A percentile compares a stretch with the other conserved stretches of the same genome.
These are phyloP conservation scores for Phaeomoniella chlamydospora DNA, from an alignment of 2,329 filamentous ascomycete species.

Conservation along the genomic window DNA sequence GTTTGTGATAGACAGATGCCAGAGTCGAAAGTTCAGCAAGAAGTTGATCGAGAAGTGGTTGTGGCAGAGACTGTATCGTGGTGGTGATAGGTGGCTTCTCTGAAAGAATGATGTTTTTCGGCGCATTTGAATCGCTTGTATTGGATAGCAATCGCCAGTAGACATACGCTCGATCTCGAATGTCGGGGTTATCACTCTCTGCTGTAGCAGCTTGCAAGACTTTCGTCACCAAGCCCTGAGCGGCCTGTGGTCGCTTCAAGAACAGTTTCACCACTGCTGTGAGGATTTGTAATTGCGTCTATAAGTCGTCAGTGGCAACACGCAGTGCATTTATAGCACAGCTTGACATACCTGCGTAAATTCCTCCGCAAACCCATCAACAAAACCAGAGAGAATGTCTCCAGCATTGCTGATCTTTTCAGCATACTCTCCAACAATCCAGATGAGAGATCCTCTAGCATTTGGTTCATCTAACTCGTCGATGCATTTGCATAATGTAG, in stretches of 20 bases:
- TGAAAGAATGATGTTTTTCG: slow-evolving; percentile 86
- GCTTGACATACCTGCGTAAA: slow-evolving; percentile 65
- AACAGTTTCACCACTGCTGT: slow-evolving; percentile 96
- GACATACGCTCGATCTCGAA: slow-evolving; percentile 90
- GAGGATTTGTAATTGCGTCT: slow-evolving; percentile 96
- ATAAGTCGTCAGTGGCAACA: slow-evolving; percentile 10
- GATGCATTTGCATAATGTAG: slow-evolving; percentile 88
- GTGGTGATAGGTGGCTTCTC: slow-evolving; percentile 89
- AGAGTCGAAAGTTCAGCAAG: slow-evolving; percentile 84
- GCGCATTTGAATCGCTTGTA: slow-evolving; percentile 68
- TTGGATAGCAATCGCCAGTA: slow-evolving; percentile 90
- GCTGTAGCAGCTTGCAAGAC: slow-evolving; percentile 84
- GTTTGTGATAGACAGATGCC: slow-evolving; percentile 96
- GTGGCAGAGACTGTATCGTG: slow-evolving; percentile 80
- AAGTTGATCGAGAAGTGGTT: slow-evolving; percentile 74
- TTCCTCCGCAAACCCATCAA: slow-evolving; percentile 89
- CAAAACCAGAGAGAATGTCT: slow-evolving; percentile 80
- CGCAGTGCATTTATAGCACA: not conserved
- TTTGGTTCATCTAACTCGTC: slow-evolving; percentile 92
- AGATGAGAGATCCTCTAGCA: slow-evolving; percentile 81
- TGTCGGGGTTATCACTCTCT: slow-evolving; percentile 95
- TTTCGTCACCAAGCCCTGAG: slow-evolving; percentile 82
- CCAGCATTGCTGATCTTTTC: slow-evolving; percentile 99
- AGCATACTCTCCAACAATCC: slow-evolving; percentile 98
- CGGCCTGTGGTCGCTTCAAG: slow-evolving; percentile 87